Percentiles rank a stretch among this genome's conserved stretches.
Conservation (phyloP, 192 early-diverging fungal species). For the Neocallimastix lanati region DNA sequence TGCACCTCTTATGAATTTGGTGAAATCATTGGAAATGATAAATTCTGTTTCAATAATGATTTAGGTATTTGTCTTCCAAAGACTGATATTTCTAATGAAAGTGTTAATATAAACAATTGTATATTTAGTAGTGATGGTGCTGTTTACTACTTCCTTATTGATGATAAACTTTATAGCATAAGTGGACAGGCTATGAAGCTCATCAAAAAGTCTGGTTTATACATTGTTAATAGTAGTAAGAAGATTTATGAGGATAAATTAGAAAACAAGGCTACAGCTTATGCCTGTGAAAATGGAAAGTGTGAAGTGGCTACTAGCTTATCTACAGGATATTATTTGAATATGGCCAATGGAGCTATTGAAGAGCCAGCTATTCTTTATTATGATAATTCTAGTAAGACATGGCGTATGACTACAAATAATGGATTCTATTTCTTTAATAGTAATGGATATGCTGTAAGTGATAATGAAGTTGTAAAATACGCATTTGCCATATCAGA, state of each 20-base stretch:
- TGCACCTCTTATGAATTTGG: neutral
- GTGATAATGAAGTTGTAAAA: neutral
- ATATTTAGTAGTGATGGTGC: neutral
- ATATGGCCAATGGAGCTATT: neutral
- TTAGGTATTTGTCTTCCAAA: neutral
- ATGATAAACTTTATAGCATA: neutral
- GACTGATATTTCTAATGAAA: neutral
- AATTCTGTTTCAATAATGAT: neutral
- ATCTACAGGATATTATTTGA: neutral
- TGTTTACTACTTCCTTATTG: neutral
- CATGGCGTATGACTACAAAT: neutral
- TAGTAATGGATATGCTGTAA: neutral
- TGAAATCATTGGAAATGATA: neutral
- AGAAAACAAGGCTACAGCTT: too few species aligned
- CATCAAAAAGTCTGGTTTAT: neutral
- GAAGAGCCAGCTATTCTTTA: neutral
- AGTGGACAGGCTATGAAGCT: neutral
- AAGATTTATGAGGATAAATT: too few species aligned
- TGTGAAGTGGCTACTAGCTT: neutral
- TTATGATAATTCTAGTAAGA: neutral
- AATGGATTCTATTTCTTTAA: neutral
- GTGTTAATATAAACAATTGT: neutral
- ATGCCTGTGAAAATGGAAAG: neutral
- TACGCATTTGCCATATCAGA: neutral
- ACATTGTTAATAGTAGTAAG: too few species aligned